phyloP scores from a whole-genome alignment of 805 yeast species.

The Blastobotrys chiropterorum region DNA sequence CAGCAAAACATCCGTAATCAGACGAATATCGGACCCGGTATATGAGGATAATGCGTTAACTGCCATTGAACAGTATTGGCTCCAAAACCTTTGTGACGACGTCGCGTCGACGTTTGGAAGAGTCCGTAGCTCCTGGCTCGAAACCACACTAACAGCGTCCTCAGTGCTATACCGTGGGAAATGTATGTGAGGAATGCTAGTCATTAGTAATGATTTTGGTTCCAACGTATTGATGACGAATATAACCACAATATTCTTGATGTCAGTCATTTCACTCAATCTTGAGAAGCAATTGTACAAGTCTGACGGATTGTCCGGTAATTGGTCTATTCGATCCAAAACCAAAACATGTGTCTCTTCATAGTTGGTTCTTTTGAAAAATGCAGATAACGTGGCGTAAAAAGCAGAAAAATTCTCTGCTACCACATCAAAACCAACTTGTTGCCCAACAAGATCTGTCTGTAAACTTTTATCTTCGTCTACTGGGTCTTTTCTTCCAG shows the following conservation, averaged over 20 bases:
- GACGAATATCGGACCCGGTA: conserved; percentile 39
- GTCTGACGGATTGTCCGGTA: conserved; percentile 38
- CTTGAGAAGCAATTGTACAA: conserved; percentile 38
- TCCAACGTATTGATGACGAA: conserved; percentile 41
- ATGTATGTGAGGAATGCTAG: conserved; percentile 39
- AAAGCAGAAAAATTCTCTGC: conserved; percentile 41
- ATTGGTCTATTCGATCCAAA: conserved; percentile 45
- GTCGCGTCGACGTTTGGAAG: conserved; percentile 15
- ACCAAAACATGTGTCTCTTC: conserved; percentile 41
- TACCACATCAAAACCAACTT: conserved; percentile 5
- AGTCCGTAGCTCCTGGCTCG: conserved; percentile 23
- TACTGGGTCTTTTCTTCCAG: conserved; percentile 27
- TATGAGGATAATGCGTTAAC: conserved; percentile 40
- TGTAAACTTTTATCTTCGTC: background rate
- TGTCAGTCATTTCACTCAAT: conserved; percentile 36
- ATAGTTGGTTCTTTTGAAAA: conserved; percentile 30
- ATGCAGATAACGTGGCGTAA: conserved; percentile 33
- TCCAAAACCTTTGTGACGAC: conserved; percentile 31
- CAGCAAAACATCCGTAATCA: conserved; percentile 21
- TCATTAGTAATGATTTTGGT: conserved; percentile 37
- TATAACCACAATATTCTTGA: conserved; percentile 36
- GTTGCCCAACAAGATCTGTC: conserved; percentile 8
- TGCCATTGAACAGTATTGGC: conserved; percentile 37
- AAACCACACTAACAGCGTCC: conserved; percentile 35
- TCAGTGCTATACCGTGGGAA: conserved; percentile 38